Base-by-base conservation (phyloP, 192 early-diverging fungal genomes). In the Backusella macrospora region DNA sequence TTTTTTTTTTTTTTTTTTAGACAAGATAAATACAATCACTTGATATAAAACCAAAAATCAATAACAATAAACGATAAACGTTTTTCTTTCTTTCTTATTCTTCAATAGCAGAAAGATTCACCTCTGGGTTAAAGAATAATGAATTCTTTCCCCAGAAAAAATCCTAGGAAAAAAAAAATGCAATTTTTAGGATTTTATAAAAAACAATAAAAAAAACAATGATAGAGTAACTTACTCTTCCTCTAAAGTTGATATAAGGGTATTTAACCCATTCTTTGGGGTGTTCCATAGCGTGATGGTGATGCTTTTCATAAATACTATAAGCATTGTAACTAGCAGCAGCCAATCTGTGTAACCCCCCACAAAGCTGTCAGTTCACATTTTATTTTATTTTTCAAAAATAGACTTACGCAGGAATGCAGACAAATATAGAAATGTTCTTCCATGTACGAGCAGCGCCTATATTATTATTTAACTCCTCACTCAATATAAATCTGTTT, bases 151-250 rank as follows among this genome's bases (percentile, higher is more conserved):
- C 75, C 75, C 75, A 76, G 63, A 76, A 76, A 45, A 71, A 76
- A 8, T 63, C 62, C 75, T 76, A 71, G 15, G 47, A 47, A 21
- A 76, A 52, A 49, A 40, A 21, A 71, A n/a, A n/a, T n/a, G n/a
- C n/a, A n/a, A n/a, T n/a, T n/a, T n/a, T n/a, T n/a, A n/a, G n/a
- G n/a, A n/a, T n/a, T n/a, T n/a, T n/a, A n/a, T n/a, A n/a, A n/a
- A n/a, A n/a, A n/a, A n/a, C n/a, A n/a, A n/a, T n/a, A n/a, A n/a
- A n/a, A n/a, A n/a, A n/a, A n/a, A n/a, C n/a, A n/a, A n/a, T n/a
- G n/a, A n/a, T n/a, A n/a, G n/a, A n/a, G n/a, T n/a, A n/a, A 42
- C 59, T 80, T 79, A 92, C 91, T 88, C 75, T 93, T 86, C 63
- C 90, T 83, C 68, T 83, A 80, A 74, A 87, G 84, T 83, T 85